A percentile compares a stretch with the other conserved stretches of the same genome.
Conservation (phyloP, 2,329 filamentous ascomycete genomes). For the Plectosphaerella sp. region DNA sequence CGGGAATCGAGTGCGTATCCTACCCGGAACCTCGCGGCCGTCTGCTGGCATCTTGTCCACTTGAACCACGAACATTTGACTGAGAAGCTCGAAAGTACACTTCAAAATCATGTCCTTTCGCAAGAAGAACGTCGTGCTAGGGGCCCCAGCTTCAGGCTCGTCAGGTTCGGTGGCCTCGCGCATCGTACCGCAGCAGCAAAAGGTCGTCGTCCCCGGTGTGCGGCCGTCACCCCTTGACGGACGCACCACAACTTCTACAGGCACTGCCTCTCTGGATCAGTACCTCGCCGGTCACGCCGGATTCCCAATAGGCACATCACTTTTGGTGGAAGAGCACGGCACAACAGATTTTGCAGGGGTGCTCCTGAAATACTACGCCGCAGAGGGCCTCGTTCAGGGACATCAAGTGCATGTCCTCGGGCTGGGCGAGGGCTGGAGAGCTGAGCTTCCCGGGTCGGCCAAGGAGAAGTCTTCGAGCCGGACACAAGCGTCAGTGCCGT, state of each 20-base stretch:
- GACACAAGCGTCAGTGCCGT: conserved; percentile 29
- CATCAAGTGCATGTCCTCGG: conserved; percentile 86
- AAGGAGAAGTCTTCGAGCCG: conserved; percentile 32
- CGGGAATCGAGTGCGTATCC: too few species aligned
- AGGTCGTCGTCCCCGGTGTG: conserved; percentile 43
- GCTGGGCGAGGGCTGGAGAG: conserved; percentile 72
- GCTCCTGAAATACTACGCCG: conserved; percentile 82
- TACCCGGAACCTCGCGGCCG: too few species aligned
- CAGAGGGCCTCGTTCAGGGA: conserved; percentile 87
- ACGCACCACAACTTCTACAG: conserved; percentile 84
- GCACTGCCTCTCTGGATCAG: conserved; percentile 78
- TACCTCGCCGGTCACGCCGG: conserved; percentile 84
- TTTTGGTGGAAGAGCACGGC: conserved; percentile 82
- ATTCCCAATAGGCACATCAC: conserved; percentile 71
- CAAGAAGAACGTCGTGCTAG: conserved; percentile 51
- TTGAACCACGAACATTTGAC: too few species aligned
- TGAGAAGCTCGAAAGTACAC: not conserved
- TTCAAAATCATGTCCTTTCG: conserved; percentile 47
- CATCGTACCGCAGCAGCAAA: conserved; percentile 21
- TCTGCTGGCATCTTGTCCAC: too few species aligned
- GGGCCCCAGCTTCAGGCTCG: conserved; percentile 15
- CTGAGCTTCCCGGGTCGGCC: conserved; percentile 74
- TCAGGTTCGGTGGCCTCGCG: conserved; percentile 1
- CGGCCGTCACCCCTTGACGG: conserved; percentile 88
- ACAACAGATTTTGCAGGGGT: conserved; percentile 92